Conservation (phyloP, 1,139 yeast genomes). For the Lodderomyces theae region DNA sequence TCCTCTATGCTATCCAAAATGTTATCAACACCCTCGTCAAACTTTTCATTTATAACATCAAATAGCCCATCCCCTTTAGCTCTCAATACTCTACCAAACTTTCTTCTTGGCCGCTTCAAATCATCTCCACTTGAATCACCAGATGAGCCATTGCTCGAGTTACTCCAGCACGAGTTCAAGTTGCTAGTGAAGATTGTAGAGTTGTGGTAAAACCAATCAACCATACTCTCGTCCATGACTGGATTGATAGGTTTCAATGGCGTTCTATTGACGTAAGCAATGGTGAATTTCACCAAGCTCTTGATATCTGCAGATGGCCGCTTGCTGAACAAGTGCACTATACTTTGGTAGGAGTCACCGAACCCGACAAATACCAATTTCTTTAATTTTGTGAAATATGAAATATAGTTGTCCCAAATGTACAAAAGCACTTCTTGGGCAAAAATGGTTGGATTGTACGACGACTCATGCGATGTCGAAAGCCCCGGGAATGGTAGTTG, state of each 20-base stretch:
- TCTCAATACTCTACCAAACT: constrained; percentile 83
- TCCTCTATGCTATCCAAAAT: constrained; percentile 72
- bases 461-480: constrained; percentile 21
- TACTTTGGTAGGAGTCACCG: constrained; percentile 86
- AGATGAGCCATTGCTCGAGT: constrained; percentile 33
- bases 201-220: constrained; percentile 89
- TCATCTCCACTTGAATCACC: constrained; percentile 33
- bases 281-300: constrained; percentile 66
- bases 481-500: constrained; percentile 31
- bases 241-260: constrained; percentile 76
- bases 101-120: constrained; percentile 74
- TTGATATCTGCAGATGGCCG: constrained; percentile 57
- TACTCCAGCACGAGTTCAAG: constrained; percentile 70
- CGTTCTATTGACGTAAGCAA: constrained; percentile 66
- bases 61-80: constrained; percentile 71
- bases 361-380: constrained; percentile 81
- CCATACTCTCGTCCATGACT: constrained; percentile 80
- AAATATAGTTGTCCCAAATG: constrained; percentile 88
- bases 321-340: constrained; percentile 86
- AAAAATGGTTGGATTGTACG: constrained; percentile 60
- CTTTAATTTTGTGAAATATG: constrained; percentile 63
- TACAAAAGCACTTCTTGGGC: constrained; percentile 77
- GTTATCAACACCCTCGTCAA: constrained; percentile 83
- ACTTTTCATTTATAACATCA: constrained; percentile 75
- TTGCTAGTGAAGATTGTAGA: constrained; percentile 78